Base-by-base conservation (phyloP, 768 basidiomycete genomes). In the Dentipellis sp. region DNA sequence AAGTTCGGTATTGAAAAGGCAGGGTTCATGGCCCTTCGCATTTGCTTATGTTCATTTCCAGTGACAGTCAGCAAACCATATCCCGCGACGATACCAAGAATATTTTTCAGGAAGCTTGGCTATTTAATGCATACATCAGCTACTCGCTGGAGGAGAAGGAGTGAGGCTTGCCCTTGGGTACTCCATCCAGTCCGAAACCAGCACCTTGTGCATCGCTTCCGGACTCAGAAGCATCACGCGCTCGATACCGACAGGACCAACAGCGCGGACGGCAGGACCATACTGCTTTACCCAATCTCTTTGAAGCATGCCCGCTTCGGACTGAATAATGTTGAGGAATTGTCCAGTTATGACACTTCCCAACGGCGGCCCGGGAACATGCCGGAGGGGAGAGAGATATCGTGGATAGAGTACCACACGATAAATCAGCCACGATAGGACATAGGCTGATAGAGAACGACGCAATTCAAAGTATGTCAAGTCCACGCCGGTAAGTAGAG, bases 281-380 rank as follows among this genome's bases (percentile, higher is more conserved):
- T 62, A 56, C 29, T 54, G 19, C 46, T 57, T 46, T 2, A 54
- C 59, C 61, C 61, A 62, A 37, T 59, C 19, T 16, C 38, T 14
- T 23, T 59, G 56, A 19, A 55, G 21, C 12, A 75, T 71, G 17
- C 77, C 74, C 39, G 72, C 63, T 64, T 78, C 76, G 1, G 69
- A 63, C 5, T 59, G 55, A 39, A 77, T 66, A 51, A 79, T 73
- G 7, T 56, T 61, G 3, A 62, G 63, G 58, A 72, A 74, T 53
- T 78, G 73, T 1, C 78, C 78, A 46, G 65, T 56, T 39, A 76
- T 16, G 4, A 60, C 60, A 48, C 71, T 59, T 0, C 69, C 68
- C 3, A 66, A 59, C 4, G 74, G 65, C 0, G 74, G 75, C 0
- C 75, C 73, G 1, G 75, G 74, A 11, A 74, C 59, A 8, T 63